These are phyloP conservation scores for Suillus spraguei DNA, from an alignment of 768 basidiomycete species.

Conservation along the genomic window DNA sequence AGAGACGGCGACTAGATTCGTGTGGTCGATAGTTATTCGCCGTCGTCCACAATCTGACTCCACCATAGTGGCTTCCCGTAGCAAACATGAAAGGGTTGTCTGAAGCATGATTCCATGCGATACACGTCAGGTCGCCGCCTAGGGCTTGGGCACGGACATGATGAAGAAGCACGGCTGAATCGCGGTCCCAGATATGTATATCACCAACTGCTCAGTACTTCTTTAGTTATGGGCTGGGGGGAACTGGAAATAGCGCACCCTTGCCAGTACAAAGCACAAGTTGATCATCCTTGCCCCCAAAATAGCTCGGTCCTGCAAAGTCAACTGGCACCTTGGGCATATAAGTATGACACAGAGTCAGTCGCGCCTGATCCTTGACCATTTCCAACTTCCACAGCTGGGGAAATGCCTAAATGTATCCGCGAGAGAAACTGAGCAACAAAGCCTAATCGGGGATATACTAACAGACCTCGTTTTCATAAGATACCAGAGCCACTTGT, in stretches of 20 bases:
- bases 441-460: background rate
- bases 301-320: conserved; percentile 75
- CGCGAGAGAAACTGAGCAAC: background rate
- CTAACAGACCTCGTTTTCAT: conserved; percentile 64
- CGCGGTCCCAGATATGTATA: conserved; percentile 80
- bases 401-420: conserved; percentile 52
- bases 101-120: conserved; percentile 70
- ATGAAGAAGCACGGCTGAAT: conserved; percentile 68
- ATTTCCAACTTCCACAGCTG: conserved; percentile 70
- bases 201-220: conserved; percentile 55
- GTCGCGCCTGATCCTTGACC: conserved; percentile 47
- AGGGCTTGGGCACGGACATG: conserved; percentile 59
- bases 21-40: conserved; percentile 1
- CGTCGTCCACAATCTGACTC: conserved; percentile 67
- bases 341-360: conserved; percentile 62
- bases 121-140: conserved; percentile 65
- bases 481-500: conserved; percentile 67
- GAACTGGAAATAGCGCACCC: conserved; percentile 38
- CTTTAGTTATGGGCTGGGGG: background rate
- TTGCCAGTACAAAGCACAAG: conserved; percentile 75
- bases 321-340: conserved; percentile 68
- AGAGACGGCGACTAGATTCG: background rate
- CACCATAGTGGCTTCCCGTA: conserved; percentile 71
- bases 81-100: conserved; percentile 70
- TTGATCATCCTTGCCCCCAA: conserved; percentile 75